Evolutionary conservation across 2,329 filamentous ascomycete species (phyloP).

Genomic region (Fusarium tjaetaba): DNA sequence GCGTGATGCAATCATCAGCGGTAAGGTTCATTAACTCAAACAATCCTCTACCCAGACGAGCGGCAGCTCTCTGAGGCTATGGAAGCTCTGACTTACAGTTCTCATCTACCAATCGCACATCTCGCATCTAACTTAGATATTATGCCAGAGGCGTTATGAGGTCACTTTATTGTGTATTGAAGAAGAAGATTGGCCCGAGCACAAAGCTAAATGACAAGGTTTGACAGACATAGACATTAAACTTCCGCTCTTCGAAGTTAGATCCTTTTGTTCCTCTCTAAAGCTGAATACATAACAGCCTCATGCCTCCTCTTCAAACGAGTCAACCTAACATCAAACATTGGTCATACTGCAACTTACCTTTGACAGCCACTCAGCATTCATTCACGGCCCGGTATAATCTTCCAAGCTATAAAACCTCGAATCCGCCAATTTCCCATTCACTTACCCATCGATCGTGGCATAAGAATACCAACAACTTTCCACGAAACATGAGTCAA

Average conservation of each 20-base stretch:
- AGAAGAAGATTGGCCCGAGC: no score
- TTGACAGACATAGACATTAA: background rate
- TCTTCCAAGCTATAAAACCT: background rate
- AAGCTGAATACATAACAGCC: background rate
- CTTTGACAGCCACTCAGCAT: background rate
- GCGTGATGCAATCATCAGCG: background rate
- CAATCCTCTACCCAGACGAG: background rate
- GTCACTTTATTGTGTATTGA: no score
- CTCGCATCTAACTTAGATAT: background rate
- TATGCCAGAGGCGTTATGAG: background rate
- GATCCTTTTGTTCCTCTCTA: background rate
- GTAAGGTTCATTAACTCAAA: background rate
- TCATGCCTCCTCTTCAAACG: no score
- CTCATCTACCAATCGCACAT: background rate
- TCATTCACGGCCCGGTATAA: background rate
- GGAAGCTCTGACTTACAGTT: background rate
- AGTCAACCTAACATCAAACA: accelerated
- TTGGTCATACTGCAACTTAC: background rate
- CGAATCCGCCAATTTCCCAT: background rate
- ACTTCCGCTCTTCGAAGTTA: no score
- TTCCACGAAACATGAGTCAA: background rate
- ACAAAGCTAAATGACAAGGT: background rate
- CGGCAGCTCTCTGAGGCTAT: no score
- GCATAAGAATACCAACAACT: background rate
- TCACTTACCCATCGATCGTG: background rate